Evolutionary conservation across 352 stramenopile genomes (phyloP).

Genomic region (Phytopythium sindhum): DNA sequence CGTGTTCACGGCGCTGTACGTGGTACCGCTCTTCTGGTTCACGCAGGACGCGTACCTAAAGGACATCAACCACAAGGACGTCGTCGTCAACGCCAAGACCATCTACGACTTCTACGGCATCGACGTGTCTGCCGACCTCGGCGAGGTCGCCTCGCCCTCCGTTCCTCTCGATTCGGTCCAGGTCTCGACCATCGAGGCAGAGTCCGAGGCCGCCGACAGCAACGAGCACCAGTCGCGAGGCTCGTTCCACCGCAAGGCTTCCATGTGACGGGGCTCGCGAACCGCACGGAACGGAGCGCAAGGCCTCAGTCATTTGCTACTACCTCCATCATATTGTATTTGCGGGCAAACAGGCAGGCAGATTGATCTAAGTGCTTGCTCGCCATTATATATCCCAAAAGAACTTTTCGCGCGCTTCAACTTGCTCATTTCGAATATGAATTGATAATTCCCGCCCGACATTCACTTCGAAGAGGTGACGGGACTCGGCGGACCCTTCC

Average conservation of each 20-base stretch:
- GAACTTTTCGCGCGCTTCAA: neutral
- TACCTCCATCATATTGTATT: neutral
- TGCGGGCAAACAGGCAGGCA: neutral
- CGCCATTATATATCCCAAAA: neutral
- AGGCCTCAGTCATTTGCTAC: no score
- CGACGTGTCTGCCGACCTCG: constrained; percentile 30
- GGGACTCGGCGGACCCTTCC: no score
- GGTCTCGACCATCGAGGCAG: constrained; percentile 1
- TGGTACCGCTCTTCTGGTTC: constrained; percentile 86
- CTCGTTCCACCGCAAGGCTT: constrained; percentile 5
- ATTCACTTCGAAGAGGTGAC: neutral
- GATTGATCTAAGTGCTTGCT: neutral
- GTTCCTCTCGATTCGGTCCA: constrained; percentile 14
- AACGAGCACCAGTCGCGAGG: neutral
- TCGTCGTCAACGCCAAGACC: constrained; percentile 6
- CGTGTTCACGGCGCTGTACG: constrained; percentile 87
- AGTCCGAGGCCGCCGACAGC: neutral
- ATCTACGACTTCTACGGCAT: constrained; percentile 64
- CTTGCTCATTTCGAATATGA: constrained; percentile 1
- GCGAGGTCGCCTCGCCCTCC: constrained; percentile 7
- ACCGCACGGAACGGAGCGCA: neutral
- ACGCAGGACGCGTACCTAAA: constrained; percentile 73
- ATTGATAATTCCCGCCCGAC: neutral
- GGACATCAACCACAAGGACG: constrained; percentile 83
- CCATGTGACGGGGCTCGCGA: neutral